Base-by-base conservation (phyloP, 1,284 basidiomycete genomes). In the Cutaneotrichosporon sp. region DNA sequence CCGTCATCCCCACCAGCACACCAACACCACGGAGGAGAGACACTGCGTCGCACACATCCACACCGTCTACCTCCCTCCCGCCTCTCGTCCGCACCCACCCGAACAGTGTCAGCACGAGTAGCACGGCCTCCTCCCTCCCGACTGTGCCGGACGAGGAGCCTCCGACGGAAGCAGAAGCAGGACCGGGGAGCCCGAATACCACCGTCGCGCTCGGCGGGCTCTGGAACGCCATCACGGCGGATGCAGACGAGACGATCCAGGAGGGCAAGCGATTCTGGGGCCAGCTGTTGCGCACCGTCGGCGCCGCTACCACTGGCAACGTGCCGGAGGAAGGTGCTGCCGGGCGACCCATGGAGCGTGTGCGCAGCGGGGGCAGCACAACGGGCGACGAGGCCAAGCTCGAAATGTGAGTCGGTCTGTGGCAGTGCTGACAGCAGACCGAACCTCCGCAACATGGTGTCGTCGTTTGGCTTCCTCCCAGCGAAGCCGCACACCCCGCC, bases 221-320 rank as follows among this genome's bases (percentile, higher is more conserved):
- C 13, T 57, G 55, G 55, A 31, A 33, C 20, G 46, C 55, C 8
- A 49, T 57, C 45, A 36, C 55, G 14, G 47, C 50, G 24, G 62
- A 63, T 54, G 65, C 61, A 1, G 66, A 64, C 31, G 63, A 67
- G 38, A 67, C 66, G 29, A 63, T 67, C 36, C 56, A 61, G 45
- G 63, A 65, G 27, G 74, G 75, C 31, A 76, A 72, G 51, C 55
- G 72, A 43, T 76, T 79, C 54, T 72, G 72, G 69, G 76, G 73
- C 4, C 69, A 69, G 45, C 57, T 79, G 10, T 68, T 77, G 67
- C 66, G 67, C 31, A 76, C 73, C 7, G 75, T 79, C 33, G 67
- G 70, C 18, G 75, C 75, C 0, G 75, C 75, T 18, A 74, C 76
- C 1, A 69, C 62, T 2, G 76, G 75, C 1, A 73, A 67, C 4